Base-by-base conservation (phyloP, 257 asterid species). In the Craterostigma plantagineum region DNA sequence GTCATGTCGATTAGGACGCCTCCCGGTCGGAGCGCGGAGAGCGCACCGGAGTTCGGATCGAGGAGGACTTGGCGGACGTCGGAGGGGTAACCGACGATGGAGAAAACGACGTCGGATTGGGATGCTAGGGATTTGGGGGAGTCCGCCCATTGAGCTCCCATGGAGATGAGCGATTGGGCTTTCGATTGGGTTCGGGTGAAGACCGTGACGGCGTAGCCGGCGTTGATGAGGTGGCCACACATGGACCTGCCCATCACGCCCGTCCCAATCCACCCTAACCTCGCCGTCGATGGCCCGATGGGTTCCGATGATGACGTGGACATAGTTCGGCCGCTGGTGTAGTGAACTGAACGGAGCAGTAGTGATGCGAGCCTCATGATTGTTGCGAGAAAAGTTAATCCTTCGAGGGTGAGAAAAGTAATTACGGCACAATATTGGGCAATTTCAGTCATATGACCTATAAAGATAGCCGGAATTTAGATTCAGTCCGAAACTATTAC, bases 231-330 rank as follows among this genome's bases (percentile, higher is more conserved):
- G 51, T 81, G 91, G 34, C 75, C 52, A 73, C 96, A 80, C 96
- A 81, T 85, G 48, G 92, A 81, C 2, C 69, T 49, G 36, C 96
- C 96, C 94, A 86, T 81, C 0, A 86, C 94, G 48, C 94, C 94
- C 27, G 91, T 85, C 27, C 92, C 94, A 33, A 85, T 81, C 94
- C 94, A 85, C 5, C 96, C 96, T 11, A 85, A 38, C 27, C 67
- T 71, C 50, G 92, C 77, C 50, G 43, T 71, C 14, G 83, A 69
- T 16, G 92, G 94, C 49, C 34, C 54, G 15, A 74, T 43, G 50
- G 66, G 60, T 4, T 68, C 77, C 35, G 46, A 35, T 39, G 61
- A 1, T 42, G 62, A 37, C 27, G 82, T 11, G 58, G 58, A 13
- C 40, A 76, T 8, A 57, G 62, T 11, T 45, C 81, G 59, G 90